These are phyloP conservation scores for Penicillium manginii DNA, from an alignment of 495 filamentous ascomycete genomes.

Conservation along the genomic window DNA sequence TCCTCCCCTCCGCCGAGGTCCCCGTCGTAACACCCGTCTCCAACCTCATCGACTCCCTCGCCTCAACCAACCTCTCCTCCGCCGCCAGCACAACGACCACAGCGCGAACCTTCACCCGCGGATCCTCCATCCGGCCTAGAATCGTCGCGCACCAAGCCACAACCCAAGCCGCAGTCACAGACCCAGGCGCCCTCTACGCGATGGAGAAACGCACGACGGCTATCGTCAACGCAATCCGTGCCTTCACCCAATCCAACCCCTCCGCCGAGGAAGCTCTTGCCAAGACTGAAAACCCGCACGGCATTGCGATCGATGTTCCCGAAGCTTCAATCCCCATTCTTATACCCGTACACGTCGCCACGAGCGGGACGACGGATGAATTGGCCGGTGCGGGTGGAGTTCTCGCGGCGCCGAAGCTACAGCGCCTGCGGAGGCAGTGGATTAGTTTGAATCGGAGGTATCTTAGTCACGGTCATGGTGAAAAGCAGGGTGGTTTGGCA, in stretches of 20 bases:
- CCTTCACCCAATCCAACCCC: conserved; percentile 51
- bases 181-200: conserved; percentile 80
- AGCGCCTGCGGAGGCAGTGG: conserved; percentile 83
- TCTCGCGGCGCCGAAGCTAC: conserved; percentile 74
- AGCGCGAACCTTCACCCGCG: conserved; percentile 19
- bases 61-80: conserved; percentile 32
- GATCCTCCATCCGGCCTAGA: conserved; percentile 29
- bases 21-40: conserved; percentile 30
- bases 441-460: conserved; percentile 71
- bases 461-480: conserved; percentile 36
- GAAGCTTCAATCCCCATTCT: conserved; percentile 40
- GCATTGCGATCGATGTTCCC: conserved; percentile 49
- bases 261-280: conserved; percentile 54
- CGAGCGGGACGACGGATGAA: conserved; percentile 45
- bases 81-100: conserved; percentile 37
- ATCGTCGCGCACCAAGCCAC: conserved; percentile 83
- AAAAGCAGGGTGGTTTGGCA: conserved; percentile 31
- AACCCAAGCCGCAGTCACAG: conserved; percentile 65
- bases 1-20: conserved; percentile 32
- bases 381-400: conserved; percentile 52
- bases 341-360: conserved; percentile 57
- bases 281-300: conserved; percentile 30
- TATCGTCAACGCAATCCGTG: conserved; percentile 73
- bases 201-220: conserved; percentile 85
- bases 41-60: conserved; percentile 31